Evolutionary conservation across 2,329 filamentous ascomycete species (phyloP), one percentile per base, ranked within the genome.

Genomic region (Didymella exigua): DNA sequence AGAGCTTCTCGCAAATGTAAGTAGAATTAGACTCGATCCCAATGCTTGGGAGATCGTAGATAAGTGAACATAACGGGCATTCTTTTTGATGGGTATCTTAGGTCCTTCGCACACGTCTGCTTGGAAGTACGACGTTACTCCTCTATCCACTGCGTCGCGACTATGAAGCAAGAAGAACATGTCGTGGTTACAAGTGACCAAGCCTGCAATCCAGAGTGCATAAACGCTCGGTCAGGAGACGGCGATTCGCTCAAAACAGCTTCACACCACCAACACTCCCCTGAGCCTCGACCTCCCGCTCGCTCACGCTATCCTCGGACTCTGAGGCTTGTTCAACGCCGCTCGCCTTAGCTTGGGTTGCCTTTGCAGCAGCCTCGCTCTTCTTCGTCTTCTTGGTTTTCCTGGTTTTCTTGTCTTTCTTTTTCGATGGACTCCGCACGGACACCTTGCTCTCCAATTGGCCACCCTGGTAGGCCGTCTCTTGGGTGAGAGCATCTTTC

Each of bases 361-460:
- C 19, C 34, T 19, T 24, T 21, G 13, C 40, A n/a, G 33, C 40
- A 24, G 27, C 46, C 46, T 49, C 47, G 4, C 52, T 46, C 43
- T 47, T 51, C 43, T 51, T 52, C 3, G 47, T 38, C 33, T 48
- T 56, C 26, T 44, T 56, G 21, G 40, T 47, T 23, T 16, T 18
- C 33, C n/a, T n/a, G n/a, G n/a, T n/a, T n/a, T 46, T 50, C 53
- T 44, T 50, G 27, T 2, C 18, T 18, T 44, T 33, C 16, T 36
- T 49, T 24, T 56, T 56, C 9, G 45, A 44, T 16, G 47, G 36
- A 13, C 29, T 42, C 13, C 50, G 46, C 24, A 50, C 33, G 3
- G 52, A 55, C 8, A 42, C 47, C 36, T 50, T 50, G 18, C 5
- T 19, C n/a, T 55, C 46, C 36, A 55, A 8, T n/a, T 50, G 29